Conservation (phyloP, 768 basidiomycete genomes). For the Lentinula lateritia region DNA sequence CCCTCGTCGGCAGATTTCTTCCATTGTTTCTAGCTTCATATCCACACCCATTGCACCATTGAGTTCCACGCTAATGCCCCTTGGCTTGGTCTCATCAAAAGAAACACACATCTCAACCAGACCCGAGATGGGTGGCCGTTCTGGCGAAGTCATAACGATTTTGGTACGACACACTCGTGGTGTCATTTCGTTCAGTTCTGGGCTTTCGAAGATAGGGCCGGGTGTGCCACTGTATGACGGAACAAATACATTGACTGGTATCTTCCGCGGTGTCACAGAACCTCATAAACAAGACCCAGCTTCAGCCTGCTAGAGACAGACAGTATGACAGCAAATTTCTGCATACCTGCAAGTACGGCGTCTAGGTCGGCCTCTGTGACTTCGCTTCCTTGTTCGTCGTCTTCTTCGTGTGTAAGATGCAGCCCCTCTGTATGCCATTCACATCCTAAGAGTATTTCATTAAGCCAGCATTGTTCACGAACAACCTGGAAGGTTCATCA, state of each 20-base stretch:
- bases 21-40: constrained; percentile 48
- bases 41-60: constrained; percentile 55
- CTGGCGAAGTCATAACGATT: constrained; percentile 65
- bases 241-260: constrained; percentile 71
- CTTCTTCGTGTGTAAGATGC: constrained; percentile 19
- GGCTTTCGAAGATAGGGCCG: constrained; percentile 38
- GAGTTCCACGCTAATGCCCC: constrained; percentile 54
- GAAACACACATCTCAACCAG: constrained; percentile 59
- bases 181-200: constrained; percentile 30
- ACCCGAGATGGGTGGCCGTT: constrained; percentile 57
- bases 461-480: constrained; percentile 80
- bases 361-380: constrained; percentile 53
- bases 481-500: constrained; percentile 45
- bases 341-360: constrained; percentile 57
- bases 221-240: constrained; percentile 33
- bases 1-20: constrained; percentile 69
- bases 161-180: constrained; percentile 37
- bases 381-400: constrained; percentile 24
- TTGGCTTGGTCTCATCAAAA: constrained; percentile 50
- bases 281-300: constrained; percentile 26
- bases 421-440: constrained; percentile 58
- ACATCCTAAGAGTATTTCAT: constrained; percentile 57
- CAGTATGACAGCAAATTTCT: background rate
- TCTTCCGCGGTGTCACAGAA: constrained; percentile 46
- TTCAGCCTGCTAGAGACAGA: too few species aligned